phyloP scores from a whole-genome alignment of 495 filamentous ascomycete genomes.

The Daldinia caldariorum region DNA sequence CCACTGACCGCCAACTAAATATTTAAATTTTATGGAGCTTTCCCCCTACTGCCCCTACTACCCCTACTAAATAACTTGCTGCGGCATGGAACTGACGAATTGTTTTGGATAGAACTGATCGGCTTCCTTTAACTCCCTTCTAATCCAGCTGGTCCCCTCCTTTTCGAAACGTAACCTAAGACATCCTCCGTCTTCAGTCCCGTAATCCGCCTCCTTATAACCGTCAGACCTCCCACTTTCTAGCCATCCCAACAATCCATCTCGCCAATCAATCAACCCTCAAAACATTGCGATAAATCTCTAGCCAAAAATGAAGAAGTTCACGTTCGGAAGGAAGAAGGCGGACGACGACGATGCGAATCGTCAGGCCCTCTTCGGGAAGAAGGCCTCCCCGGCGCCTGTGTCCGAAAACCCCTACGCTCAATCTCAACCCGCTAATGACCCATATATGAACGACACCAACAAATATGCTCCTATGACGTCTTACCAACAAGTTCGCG shows the following conservation, averaged over 20 bases:
- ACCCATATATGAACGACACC: slow-evolving; percentile 69
- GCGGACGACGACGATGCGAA: slow-evolving; percentile 67
- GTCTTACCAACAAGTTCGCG: slow-evolving; percentile 49
- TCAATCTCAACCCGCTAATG: slow-evolving; percentile 63
- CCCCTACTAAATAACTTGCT: slow-evolving; percentile 32
- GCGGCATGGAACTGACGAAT: slow-evolving; percentile 43
- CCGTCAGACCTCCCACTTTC: slow-evolving; percentile 7
- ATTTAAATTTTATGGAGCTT: slow-evolving; percentile 8
- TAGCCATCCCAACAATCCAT: slow-evolving; percentile 6
- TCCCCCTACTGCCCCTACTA: not conserved
- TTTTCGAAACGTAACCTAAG: slow-evolving; percentile 49
- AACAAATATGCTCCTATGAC: slow-evolving; percentile 56
- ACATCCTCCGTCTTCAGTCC: slow-evolving; percentile 39
- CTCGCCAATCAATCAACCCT: slow-evolving; percentile 10
- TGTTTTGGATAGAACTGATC: slow-evolving; percentile 18
- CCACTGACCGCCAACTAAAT: slow-evolving; percentile 33
- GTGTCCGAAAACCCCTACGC: slow-evolving; percentile 75
- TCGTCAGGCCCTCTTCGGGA: slow-evolving; percentile 70
- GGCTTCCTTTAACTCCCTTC: slow-evolving; percentile 9
- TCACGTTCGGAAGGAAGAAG: slow-evolving; percentile 73
- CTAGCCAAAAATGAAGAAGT: slow-evolving; percentile 65
- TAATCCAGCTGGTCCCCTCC: slow-evolving; percentile 20
- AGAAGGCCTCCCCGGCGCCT: slow-evolving; percentile 67
- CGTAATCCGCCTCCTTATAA: slow-evolving; percentile 38
- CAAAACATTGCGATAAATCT: not conserved